phyloP scores from a whole-genome alignment of 345 rosid genomes.

The Euphorbia peplus region DNA sequence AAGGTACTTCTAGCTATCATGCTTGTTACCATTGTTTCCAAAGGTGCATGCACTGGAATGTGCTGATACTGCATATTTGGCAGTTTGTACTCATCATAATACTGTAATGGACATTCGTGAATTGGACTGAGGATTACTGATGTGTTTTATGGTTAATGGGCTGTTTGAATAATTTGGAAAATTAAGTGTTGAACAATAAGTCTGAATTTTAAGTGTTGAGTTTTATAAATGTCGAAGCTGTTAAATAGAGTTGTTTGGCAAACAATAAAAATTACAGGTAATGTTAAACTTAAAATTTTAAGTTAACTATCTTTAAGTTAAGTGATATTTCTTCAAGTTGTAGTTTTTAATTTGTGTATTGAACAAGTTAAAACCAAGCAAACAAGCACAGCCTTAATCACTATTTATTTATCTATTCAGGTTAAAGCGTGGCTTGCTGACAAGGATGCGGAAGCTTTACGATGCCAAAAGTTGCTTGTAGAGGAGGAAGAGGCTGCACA shows the following conservation, averaged over 20 bases:
- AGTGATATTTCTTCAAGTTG: too few species aligned
- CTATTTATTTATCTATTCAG: constrained; percentile 33
- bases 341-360: too few species aligned
- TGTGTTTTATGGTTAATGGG: background rate
- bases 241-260: too few species aligned
- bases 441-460: constrained; percentile 91
- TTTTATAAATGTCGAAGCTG: too few species aligned
- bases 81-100: background rate
- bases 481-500: constrained; percentile 98
- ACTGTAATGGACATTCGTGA: background rate
- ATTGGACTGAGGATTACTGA: background rate
- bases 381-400: background rate
- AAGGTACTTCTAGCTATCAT: background rate
- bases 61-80: background rate
- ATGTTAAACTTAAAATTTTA: too few species aligned
- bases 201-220: too few species aligned
- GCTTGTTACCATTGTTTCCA: background rate
- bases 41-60: background rate
- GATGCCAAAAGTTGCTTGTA: constrained; percentile 85
- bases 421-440: constrained; percentile 88
- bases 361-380: too few species aligned
- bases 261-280: too few species aligned
- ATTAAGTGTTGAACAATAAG: too few species aligned
- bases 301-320: too few species aligned
- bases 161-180: too few species aligned